Percentiles rank a stretch among this genome's conserved stretches.
Evolutionary conservation across 768 basidiomycete species (phyloP).

Genomic region (Leucosporidium yakuticum): DNA sequence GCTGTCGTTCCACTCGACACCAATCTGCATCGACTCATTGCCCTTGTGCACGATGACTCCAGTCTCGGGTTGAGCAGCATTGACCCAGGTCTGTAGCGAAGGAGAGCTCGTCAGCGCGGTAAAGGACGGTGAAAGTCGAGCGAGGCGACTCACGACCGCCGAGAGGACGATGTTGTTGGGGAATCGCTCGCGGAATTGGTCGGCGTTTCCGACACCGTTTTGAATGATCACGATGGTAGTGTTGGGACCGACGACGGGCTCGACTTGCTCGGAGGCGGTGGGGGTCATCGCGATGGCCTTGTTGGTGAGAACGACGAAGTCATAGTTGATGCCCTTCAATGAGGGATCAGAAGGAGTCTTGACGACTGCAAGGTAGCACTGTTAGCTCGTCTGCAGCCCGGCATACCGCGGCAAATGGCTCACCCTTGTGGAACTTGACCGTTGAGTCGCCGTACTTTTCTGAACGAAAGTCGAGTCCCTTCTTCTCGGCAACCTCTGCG

Average conservation of each 20-base stretch:
- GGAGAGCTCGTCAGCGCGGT: background rate
- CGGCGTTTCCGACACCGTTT: slow-evolving; percentile 42
- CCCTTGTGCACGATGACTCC: slow-evolving; percentile 25
- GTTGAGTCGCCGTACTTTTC: slow-evolving; percentile 21
- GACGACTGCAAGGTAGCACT: background rate
- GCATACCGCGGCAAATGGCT: background rate
- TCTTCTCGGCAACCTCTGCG: background rate
- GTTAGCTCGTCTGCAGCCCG: background rate
- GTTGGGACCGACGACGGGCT: slow-evolving; percentile 17
- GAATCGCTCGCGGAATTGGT: slow-evolving; percentile 39
- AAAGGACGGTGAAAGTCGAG: background rate
- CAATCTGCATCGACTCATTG: slow-evolving; percentile 28
- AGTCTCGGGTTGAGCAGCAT: slow-evolving; percentile 19
- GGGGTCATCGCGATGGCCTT: slow-evolving; percentile 7
- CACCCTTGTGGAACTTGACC: slow-evolving; percentile 22
- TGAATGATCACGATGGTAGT: slow-evolving; percentile 40
- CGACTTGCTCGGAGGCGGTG: slow-evolving; percentile 32
- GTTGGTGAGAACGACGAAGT: background rate
- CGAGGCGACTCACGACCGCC: background rate
- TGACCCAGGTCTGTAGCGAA: slow-evolving; percentile 24
- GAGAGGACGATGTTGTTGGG: slow-evolving; percentile 31
- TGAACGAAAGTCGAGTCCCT: slow-evolving; percentile 20
- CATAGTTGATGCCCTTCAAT: slow-evolving; percentile 4
- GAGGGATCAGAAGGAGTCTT: background rate
- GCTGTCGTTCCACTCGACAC: slow-evolving; percentile 14